Evolutionary conservation across 768 basidiomycete genomes (phyloP).

Genomic region (Tylopilus rubrobrunneus): DNA sequence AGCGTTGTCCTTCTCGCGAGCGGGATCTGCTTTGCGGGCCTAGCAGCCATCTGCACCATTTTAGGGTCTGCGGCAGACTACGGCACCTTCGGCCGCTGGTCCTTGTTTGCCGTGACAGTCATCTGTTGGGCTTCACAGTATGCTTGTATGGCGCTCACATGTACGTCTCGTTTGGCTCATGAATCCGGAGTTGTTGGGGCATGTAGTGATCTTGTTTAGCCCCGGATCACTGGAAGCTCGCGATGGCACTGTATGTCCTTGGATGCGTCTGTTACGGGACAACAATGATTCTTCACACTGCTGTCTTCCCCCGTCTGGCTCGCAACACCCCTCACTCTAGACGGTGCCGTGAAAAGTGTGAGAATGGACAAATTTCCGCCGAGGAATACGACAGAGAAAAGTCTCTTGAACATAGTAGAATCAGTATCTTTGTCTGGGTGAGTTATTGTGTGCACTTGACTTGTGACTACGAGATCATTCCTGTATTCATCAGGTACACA

Average conservation of each 20-base stretch:
- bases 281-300: conserved; percentile 77
- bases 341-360: conserved; percentile 49
- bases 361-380: conserved; percentile 51
- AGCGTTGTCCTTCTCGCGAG: too few species aligned
- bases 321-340: conserved; percentile 68
- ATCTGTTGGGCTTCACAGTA: conserved; percentile 83
- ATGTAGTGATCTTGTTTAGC: conserved; percentile 32
- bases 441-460: conserved; percentile 8
- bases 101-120: conserved; percentile 64
- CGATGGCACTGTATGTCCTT: conserved; percentile 77
- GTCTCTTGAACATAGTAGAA: conserved; percentile 78
- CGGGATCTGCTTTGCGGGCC: too few species aligned
- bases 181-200: neutral
- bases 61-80: conserved; percentile 33
- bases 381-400: conserved; percentile 73
- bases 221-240: conserved; percentile 64
- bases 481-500: conserved; percentile 50
- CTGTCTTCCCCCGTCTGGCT: conserved; percentile 75
- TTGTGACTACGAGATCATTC: neutral
- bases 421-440: conserved; percentile 82
- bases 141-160: conserved; percentile 67
- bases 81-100: conserved; percentile 68
- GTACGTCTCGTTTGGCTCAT: conserved; percentile 35
- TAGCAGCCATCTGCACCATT: too few species aligned
- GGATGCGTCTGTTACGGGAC: conserved; percentile 79